Conservation (phyloP, 139 green algal species). For the Chlamydomonas sp. region DNA sequence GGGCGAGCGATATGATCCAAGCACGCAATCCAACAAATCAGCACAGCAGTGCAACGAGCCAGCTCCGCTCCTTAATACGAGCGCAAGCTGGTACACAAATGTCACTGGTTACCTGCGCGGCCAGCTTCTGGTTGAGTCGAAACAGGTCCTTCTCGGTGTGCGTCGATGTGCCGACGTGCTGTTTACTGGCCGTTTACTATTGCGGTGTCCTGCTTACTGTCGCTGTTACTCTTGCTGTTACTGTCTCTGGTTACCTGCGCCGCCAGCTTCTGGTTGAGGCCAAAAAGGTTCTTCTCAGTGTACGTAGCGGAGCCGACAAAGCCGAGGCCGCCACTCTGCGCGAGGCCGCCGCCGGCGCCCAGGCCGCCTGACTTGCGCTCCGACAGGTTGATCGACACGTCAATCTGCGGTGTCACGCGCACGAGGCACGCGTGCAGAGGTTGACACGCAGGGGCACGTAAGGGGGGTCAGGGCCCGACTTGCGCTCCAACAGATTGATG, state of each 20-base stretch:
- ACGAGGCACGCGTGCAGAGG: too few relatives aligned
- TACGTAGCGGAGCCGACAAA: conserved; percentile 81
- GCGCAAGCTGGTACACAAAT: background rate
- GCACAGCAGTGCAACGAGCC: too few relatives aligned
- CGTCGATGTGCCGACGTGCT: conserved; percentile 68
- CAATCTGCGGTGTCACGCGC: conserved; percentile 70
- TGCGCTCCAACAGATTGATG: too few relatives aligned
- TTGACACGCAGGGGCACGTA: too few relatives aligned
- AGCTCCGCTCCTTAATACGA: too few relatives aligned
- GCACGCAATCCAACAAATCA: background rate
- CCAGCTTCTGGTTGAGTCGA: conserved; percentile 83
- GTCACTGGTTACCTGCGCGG: conserved; percentile 51
- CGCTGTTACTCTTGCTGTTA: too few relatives aligned
- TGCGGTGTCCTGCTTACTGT: too few relatives aligned
- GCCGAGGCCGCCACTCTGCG: conserved; percentile 47
- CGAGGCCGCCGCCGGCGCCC: conserved; percentile 74
- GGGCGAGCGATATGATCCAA: conserved; percentile 59
- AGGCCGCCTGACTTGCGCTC: conserved; percentile 86
- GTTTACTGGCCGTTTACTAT: too few relatives aligned
- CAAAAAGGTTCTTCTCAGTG: conserved; percentile 84
- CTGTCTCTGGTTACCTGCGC: too few relatives aligned
- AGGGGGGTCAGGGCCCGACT: too few relatives aligned
- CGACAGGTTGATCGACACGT: conserved; percentile 76
- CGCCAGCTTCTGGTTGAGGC: conserved; percentile 80
- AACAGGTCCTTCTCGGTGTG: conserved; percentile 87